Evolutionary conservation across 106 monocot genomes (phyloP).

Genomic region (Apostasia shenzhenica): DNA sequence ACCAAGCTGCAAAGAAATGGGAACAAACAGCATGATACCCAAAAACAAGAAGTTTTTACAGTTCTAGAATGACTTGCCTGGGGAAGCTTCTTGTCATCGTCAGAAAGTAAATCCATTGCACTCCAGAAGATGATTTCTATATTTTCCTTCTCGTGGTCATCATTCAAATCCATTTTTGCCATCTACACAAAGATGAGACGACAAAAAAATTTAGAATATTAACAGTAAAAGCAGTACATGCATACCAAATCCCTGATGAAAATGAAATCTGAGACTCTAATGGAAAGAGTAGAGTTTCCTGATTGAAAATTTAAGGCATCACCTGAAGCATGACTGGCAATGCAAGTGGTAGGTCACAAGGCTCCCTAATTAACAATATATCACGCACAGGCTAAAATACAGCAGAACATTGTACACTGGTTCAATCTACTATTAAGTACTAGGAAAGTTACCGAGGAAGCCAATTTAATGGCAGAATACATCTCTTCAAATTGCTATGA

Average conservation of each 20-base stretch:
- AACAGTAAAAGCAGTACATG: neutral
- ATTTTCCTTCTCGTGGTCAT: conserved; percentile 75
- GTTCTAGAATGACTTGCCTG: conserved; percentile 51
- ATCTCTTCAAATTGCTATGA: too few species aligned
- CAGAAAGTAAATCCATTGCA: conserved; percentile 97
- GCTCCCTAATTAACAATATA: too few species aligned
- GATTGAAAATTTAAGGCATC: too few species aligned
- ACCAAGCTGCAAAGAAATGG: neutral
- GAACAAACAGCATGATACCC: neutral
- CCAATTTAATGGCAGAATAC: too few species aligned
- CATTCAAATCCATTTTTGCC: conserved; percentile 96
- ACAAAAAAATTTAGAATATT: neutral
- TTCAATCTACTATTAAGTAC: too few species aligned
- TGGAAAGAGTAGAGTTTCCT: too few species aligned
- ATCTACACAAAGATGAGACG: conserved; percentile 36
- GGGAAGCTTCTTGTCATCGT: conserved; percentile 98
- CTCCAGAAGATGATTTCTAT: conserved; percentile 95
- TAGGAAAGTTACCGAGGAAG: too few species aligned
- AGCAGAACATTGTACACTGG: too few species aligned
- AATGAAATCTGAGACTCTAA: too few species aligned
- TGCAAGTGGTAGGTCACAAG: too few species aligned
- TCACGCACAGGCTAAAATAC: too few species aligned
- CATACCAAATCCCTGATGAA: neutral
- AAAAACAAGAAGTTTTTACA: neutral
- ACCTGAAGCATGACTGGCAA: too few species aligned